phyloP scores from a whole-genome alignment of 768 basidiomycete genomes.

The Cystofilobasidium capitatum region DNA sequence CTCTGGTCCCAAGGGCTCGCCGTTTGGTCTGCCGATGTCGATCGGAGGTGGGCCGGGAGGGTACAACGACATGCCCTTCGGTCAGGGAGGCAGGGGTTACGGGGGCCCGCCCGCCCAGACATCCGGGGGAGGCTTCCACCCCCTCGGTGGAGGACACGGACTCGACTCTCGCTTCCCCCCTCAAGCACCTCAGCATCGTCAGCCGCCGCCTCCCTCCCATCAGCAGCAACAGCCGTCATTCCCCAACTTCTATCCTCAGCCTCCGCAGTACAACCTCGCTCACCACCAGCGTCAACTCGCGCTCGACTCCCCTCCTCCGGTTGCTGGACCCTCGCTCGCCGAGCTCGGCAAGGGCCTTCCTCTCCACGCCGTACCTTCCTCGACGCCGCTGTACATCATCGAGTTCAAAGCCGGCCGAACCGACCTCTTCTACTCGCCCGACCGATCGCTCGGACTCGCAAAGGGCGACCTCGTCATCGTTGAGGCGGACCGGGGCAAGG shows the following conservation, averaged over 20 bases:
- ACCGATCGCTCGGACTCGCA: slow-evolving; percentile 55
- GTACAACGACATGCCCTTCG: not conserved
- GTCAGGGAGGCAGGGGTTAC: not conserved
- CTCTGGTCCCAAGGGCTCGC: not conserved
- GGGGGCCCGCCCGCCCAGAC: not conserved
- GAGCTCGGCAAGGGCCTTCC: slow-evolving; percentile 85
- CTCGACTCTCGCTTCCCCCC: not conserved
- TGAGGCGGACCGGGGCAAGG: slow-evolving; percentile 88
- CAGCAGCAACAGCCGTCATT: slow-evolving; percentile 6
- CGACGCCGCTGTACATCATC: slow-evolving; percentile 87
- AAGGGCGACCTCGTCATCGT: slow-evolving; percentile 91
- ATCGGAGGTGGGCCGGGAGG: not conserved
- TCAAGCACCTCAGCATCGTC: not conserved
- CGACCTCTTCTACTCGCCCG: slow-evolving; percentile 83
- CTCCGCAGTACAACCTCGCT: slow-evolving; percentile 15
- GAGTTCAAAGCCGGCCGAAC: slow-evolving; percentile 96
- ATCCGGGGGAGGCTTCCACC: not conserved
- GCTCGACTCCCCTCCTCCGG: not conserved
- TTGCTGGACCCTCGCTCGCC: slow-evolving; percentile 33
- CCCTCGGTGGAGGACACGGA: not conserved
- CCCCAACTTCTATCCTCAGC: slow-evolving; percentile 11
- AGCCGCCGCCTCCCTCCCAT: not conserved
- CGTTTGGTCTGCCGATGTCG: slow-evolving; percentile 3
- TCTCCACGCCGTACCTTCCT: slow-evolving; percentile 66
- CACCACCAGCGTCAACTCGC: slow-evolving; percentile 17